Conservation (phyloP, 805 yeast species). For the Zygosaccharomyces bailii region DNA sequence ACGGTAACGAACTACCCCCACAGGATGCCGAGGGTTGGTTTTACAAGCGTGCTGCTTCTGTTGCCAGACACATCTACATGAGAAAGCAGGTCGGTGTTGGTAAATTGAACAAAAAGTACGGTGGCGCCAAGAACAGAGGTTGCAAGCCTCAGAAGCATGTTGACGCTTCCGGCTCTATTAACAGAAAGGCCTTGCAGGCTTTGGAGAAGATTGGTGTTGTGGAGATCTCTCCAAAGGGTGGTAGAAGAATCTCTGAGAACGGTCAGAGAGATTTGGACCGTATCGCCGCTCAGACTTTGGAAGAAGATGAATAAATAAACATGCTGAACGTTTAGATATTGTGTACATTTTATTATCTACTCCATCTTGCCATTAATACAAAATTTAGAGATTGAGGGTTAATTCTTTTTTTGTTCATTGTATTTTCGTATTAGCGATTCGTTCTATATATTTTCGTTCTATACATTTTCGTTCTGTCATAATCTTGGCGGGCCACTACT, state of each 20-base stretch:
- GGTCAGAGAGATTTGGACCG: constrained; percentile 99
- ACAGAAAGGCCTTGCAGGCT: constrained; percentile 98
- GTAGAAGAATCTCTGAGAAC: constrained; percentile 98
- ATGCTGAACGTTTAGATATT: constrained; percentile 14
- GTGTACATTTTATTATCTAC: constrained; percentile 25
- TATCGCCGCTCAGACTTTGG: constrained; percentile 98
- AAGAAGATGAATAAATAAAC: constrained; percentile 63
- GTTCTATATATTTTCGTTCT: too few species aligned
- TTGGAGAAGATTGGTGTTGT: constrained; percentile 97
- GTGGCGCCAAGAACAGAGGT: constrained; percentile 99
- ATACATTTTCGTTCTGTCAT: too few species aligned
- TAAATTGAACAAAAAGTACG: constrained; percentile 97
- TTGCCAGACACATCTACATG: constrained; percentile 99
- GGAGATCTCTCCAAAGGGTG: constrained; percentile 96
- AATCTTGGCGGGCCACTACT: too few species aligned
- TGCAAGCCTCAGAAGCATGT: constrained; percentile 97
- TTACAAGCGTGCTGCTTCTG: constrained; percentile 99
- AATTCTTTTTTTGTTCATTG: neutral
- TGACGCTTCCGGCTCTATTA: constrained; percentile 98
- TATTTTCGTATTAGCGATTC: neutral
- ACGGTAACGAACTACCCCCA: constrained; percentile 99
- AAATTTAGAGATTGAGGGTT: constrained; percentile 5
- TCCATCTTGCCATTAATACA: constrained; percentile 20
- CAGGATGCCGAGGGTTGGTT: constrained; percentile 99
- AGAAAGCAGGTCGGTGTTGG: constrained; percentile 99